Conservation (phyloP, 106 monocot genomes). For the Dendrobium huoshanense region DNA sequence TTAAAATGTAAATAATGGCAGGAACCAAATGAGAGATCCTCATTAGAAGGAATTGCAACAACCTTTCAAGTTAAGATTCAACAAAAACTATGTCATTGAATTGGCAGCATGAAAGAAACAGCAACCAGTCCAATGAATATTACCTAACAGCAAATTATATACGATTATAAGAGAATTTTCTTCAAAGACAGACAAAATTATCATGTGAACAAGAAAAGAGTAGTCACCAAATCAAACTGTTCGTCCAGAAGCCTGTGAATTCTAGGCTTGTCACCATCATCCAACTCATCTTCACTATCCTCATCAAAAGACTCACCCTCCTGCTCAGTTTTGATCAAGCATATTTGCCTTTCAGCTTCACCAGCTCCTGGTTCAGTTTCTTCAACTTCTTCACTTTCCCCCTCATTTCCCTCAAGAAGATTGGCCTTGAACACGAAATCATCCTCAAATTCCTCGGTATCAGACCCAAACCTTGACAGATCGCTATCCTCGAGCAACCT, state of each 20-base stretch:
- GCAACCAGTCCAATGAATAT: not conserved
- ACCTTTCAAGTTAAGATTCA: no score
- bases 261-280: constrained; percentile 34
- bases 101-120: not conserved
- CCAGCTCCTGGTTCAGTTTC: not conserved
- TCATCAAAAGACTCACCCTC: constrained; percentile 8
- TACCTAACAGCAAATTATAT: not conserved
- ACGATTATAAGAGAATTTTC: not conserved
- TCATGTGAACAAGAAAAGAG: not conserved
- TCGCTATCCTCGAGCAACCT: constrained; percentile 69
- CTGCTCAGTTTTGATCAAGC: not conserved
- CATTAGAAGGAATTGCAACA: no score
- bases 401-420: constrained; percentile 24
- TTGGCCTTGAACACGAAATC: constrained; percentile 87
- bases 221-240: constrained; percentile 74
- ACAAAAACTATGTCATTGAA: no score
- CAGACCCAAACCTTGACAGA: constrained; percentile 70
- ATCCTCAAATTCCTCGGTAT: constrained; percentile 90
- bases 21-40: no score
- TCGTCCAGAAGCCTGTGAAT: constrained; percentile 59
- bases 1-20: not conserved
- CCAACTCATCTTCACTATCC: constrained; percentile 15
- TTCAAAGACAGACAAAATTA: not conserved
- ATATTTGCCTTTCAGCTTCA: constrained; percentile 5
- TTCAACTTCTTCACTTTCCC: constrained; percentile 12